Evolutionary conservation across 495 filamentous ascomycete genomes (phyloP).

Genomic region (Penicillium argentinense): DNA sequence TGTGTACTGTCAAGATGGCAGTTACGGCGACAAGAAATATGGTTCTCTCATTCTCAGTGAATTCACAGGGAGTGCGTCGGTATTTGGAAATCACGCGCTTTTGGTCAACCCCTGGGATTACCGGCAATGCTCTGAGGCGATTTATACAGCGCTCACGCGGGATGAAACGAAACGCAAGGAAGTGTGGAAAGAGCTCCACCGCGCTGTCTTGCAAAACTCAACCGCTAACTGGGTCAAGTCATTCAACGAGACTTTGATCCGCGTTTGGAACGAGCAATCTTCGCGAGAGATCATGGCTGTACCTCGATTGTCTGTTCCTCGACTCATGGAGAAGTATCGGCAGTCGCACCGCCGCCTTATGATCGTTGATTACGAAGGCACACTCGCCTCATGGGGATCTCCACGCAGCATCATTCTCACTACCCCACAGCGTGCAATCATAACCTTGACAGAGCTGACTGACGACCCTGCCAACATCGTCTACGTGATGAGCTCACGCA

Average conservation of each 20-base stretch:
- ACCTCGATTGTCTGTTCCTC: constrained; percentile 70
- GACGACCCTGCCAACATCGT: constrained; percentile 78
- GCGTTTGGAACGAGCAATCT: constrained; percentile 78
- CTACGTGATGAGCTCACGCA: constrained; percentile 87
- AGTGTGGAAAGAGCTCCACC: constrained; percentile 72
- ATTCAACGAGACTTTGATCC: constrained; percentile 65
- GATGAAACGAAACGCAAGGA: constrained; percentile 64
- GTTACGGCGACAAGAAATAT: constrained; percentile 67
- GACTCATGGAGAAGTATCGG: constrained; percentile 63
- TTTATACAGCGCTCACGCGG: constrained; percentile 78
- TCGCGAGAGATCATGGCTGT: constrained; percentile 79
- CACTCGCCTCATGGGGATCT: constrained; percentile 79
- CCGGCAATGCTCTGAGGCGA: constrained; percentile 76
- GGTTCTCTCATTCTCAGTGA: constrained; percentile 88
- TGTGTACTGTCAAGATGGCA: constrained; percentile 89
- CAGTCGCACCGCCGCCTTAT: constrained; percentile 68
- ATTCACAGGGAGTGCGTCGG: constrained; percentile 85
- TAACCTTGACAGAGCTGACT: constrained; percentile 74
- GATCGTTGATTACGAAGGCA: constrained; percentile 90
- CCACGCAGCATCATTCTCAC: constrained; percentile 77
- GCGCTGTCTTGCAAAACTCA: constrained; percentile 75
- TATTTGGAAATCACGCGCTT: constrained; percentile 71
- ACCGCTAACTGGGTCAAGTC: constrained; percentile 78
- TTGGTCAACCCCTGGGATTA: constrained; percentile 95
- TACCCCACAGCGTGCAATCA: constrained; percentile 78